Evolutionary conservation across 2,329 filamentous ascomycete species (phyloP).

Genomic region (Cladosporium colombiae): DNA sequence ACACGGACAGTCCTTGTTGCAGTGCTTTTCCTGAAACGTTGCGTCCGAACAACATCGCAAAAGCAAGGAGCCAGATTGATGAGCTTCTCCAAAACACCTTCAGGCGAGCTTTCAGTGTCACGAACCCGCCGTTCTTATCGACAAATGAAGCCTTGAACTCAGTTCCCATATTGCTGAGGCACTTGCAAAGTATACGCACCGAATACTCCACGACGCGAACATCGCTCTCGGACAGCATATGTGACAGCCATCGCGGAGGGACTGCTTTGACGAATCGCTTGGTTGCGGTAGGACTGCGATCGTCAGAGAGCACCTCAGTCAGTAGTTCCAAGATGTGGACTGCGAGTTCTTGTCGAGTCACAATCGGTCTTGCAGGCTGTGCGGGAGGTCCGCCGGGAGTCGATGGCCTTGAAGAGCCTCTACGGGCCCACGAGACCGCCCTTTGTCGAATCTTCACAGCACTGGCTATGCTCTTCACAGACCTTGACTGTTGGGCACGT

Average conservation of each 20-base stretch:
- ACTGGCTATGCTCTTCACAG: conserved; percentile 31
- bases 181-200: conserved; percentile 77
- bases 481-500: conserved; percentile 38
- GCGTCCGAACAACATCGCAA: conserved; percentile 82
- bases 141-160: conserved; percentile 83
- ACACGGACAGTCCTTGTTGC: conserved; percentile 73
- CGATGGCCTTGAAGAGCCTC: conserved; percentile 28
- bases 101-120: conserved; percentile 77
- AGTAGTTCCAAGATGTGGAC: conserved; percentile 33
- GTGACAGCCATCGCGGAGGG: conserved; percentile 78
- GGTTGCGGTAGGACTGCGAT: conserved; percentile 30
- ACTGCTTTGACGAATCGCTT: conserved; percentile 87
- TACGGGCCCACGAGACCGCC: conserved; percentile 32
- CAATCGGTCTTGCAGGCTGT: conserved; percentile 17
- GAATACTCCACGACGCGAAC: conserved; percentile 79
- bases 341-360: conserved; percentile 34
- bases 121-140: conserved; percentile 83
- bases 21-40: conserved; percentile 72
- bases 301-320: conserved; percentile 30
- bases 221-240: conserved; percentile 84
- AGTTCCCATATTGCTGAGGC: conserved; percentile 79
- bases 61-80: conserved; percentile 81
- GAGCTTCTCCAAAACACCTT: conserved; percentile 87
- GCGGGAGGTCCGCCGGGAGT: conserved; percentile 29
- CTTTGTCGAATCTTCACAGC: conserved; percentile 32